Percentiles rank a stretch among this genome's conserved stretches.
phyloP scores from a whole-genome alignment of 2,329 filamentous ascomycete species.

The Tolypocladium sp. region DNA sequence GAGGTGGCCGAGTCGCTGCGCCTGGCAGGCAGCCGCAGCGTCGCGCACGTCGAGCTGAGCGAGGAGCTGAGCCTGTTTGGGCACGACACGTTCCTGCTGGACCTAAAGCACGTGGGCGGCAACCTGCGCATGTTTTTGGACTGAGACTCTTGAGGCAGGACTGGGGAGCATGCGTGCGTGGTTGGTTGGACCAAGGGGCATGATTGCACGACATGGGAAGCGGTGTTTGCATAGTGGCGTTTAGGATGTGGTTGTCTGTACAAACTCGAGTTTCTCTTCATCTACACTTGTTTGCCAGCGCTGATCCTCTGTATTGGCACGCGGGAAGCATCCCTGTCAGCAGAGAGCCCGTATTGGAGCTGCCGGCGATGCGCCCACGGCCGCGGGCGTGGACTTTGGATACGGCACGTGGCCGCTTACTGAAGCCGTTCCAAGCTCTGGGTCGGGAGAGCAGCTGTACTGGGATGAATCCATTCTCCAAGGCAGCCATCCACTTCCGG shows the following conservation, averaged over 20 bases:
- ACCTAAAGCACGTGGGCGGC: slow-evolving; percentile 85
- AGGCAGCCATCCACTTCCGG: too few relatives aligned
- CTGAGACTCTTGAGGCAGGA: slow-evolving; percentile 22
- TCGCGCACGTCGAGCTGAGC: slow-evolving; percentile 83
- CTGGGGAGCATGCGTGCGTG: too few relatives aligned
- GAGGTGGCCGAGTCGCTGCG: slow-evolving; percentile 82
- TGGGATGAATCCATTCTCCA: too few relatives aligned
- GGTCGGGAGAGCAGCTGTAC: too few relatives aligned
- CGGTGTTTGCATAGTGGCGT: background rate
- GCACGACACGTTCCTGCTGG: slow-evolving; percentile 91
- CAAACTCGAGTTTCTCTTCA: background rate
- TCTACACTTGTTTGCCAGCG: too few relatives aligned
- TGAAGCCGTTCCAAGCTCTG: too few relatives aligned
- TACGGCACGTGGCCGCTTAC: too few relatives aligned
- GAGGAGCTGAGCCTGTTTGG: slow-evolving; percentile 93
- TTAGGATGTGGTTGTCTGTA: background rate
- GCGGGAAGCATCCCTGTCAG: too few relatives aligned
- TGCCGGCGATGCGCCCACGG: too few relatives aligned
- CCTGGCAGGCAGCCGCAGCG: slow-evolving; percentile 66
- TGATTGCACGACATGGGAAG: background rate
- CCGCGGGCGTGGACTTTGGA: too few relatives aligned
- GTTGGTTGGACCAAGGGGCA: background rate
- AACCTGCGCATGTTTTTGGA: slow-evolving; percentile 71
- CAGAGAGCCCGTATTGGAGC: too few relatives aligned
- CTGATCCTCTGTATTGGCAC: too few relatives aligned